Evolutionary conservation across 208 protist genomes (phyloP).

Genomic region (Trypanosoma brucei): DNA sequence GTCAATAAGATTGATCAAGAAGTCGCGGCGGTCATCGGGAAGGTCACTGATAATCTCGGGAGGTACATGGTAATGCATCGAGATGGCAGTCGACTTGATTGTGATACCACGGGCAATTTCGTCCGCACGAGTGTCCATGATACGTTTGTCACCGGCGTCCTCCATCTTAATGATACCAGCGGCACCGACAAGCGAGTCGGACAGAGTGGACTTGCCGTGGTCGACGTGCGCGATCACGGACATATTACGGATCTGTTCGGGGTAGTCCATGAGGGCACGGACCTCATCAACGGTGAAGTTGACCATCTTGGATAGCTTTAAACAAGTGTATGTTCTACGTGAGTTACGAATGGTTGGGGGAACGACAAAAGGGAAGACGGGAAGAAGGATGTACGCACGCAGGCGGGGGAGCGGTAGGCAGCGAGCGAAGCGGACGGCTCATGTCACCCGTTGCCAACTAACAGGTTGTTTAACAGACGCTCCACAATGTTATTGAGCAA

Average conservation of each 20-base stretch:
- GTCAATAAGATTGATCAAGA: conserved; percentile 95
- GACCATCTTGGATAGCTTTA: conserved; percentile 46
- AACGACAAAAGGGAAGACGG: not conserved
- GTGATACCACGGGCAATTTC: conserved; percentile 98
- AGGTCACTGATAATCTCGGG: conserved; percentile 57
- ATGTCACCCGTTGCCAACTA: too few species aligned
- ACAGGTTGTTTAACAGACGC: too few species aligned
- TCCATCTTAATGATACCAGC: conserved; percentile 95
- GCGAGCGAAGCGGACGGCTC: too few species aligned
- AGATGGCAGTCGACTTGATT: conserved; percentile 99
- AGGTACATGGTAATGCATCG: conserved; percentile 96
- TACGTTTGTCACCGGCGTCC: conserved; percentile 66
- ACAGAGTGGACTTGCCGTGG: conserved; percentile 89
- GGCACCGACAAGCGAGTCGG: conserved; percentile 95
- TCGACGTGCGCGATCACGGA: conserved; percentile 77
- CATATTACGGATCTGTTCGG: conserved; percentile 74
- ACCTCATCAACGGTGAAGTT: conserved; percentile 81
- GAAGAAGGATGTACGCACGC: conserved; percentile 6
- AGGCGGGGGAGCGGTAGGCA: not conserved
- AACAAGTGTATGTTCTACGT: conserved; percentile 10
- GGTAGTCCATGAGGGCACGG: conserved; percentile 69
- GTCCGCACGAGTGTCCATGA: conserved; percentile 70
- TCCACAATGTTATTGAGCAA: too few species aligned
- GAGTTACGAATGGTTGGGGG: not conserved
- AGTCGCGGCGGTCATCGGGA: conserved; percentile 58